These are phyloP conservation scores for Suhomyces faveliae DNA, from an alignment of 805 yeast species.

Conservation along the genomic window DNA sequence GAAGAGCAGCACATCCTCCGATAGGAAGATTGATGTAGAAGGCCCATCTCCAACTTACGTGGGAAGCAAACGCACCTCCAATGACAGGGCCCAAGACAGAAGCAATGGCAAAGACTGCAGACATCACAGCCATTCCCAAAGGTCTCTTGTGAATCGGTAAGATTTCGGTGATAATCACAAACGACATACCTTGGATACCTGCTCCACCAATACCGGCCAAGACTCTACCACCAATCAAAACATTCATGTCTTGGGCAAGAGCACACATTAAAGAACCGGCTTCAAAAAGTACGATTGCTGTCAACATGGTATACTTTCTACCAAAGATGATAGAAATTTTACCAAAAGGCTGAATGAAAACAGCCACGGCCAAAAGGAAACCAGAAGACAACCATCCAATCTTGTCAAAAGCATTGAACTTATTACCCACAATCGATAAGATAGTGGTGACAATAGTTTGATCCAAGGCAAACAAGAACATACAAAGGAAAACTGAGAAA, in stretches of 20 bases:
- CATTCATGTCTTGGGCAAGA: constrained; percentile 33
- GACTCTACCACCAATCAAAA: constrained; percentile 42
- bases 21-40: constrained; percentile 27
- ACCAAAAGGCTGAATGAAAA: constrained; percentile 37
- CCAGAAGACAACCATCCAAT: constrained; percentile 42
- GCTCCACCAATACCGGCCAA: constrained; percentile 40
- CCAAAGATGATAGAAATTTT: constrained; percentile 37
- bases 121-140: constrained; percentile 20
- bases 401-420: constrained; percentile 32
- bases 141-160: constrained; percentile 29
- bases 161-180: constrained; percentile 31
- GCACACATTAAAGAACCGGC: constrained; percentile 41
- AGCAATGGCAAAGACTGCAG: constrained; percentile 20
- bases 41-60: constrained; percentile 28
- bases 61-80: constrained; percentile 26
- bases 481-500: constrained; percentile 25
- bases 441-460: constrained; percentile 39
- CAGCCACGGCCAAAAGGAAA: constrained; percentile 34
- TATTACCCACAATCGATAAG: constrained; percentile 33
- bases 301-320: constrained; percentile 29
- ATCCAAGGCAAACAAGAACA: constrained; percentile 38
- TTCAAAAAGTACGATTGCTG: constrained; percentile 26
- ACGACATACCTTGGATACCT: constrained; percentile 29
- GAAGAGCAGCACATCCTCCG: constrained; percentile 20
- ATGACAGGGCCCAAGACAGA: constrained; percentile 25